Evolutionary conservation across 768 basidiomycete species (phyloP).

Genomic region (Hortiboletus flavorubellus): DNA sequence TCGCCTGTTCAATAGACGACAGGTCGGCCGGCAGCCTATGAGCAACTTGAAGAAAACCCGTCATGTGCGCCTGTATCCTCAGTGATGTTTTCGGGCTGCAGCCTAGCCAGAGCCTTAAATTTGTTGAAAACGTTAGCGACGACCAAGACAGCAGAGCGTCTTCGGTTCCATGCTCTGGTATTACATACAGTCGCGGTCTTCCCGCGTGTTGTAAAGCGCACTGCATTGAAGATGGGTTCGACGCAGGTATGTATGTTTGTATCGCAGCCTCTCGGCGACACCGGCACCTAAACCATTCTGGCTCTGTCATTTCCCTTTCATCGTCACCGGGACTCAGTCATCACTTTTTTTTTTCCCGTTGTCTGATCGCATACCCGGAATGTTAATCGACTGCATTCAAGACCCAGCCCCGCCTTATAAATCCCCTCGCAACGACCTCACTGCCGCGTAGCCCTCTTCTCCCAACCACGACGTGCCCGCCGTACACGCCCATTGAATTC

Average conservation of each 20-base stretch:
- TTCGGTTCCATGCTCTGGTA: too few relatives aligned
- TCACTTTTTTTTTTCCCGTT: not conserved
- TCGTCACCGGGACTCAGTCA: not conserved
- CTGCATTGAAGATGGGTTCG: not conserved
- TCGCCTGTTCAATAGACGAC: not conserved
- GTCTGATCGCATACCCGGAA: not conserved
- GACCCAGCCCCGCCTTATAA: conserved; percentile 14
- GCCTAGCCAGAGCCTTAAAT: not conserved
- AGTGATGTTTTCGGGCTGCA: too few relatives aligned
- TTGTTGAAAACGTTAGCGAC: not conserved
- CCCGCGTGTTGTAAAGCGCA: not conserved
- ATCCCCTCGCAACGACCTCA: not conserved
- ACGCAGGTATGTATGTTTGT: not conserved
- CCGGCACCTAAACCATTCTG: not conserved
- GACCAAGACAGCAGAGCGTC: too few relatives aligned
- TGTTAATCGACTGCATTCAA: not conserved
- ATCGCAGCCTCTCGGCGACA: not conserved
- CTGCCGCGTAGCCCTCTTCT: not conserved
- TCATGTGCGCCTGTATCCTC: too few relatives aligned
- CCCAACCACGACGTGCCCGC: conserved; percentile 14
- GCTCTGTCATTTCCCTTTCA: not conserved
- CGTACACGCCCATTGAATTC: not conserved
- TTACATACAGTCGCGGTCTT: too few relatives aligned
- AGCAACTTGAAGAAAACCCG: too few relatives aligned
- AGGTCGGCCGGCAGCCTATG: not conserved